A percentile compares a stretch with the other conserved stretches of the same genome.
These are phyloP conservation scores for Arxiozyma heterogenica DNA, from an alignment of 1,139 yeast genomes.

Conservation along the genomic window DNA sequence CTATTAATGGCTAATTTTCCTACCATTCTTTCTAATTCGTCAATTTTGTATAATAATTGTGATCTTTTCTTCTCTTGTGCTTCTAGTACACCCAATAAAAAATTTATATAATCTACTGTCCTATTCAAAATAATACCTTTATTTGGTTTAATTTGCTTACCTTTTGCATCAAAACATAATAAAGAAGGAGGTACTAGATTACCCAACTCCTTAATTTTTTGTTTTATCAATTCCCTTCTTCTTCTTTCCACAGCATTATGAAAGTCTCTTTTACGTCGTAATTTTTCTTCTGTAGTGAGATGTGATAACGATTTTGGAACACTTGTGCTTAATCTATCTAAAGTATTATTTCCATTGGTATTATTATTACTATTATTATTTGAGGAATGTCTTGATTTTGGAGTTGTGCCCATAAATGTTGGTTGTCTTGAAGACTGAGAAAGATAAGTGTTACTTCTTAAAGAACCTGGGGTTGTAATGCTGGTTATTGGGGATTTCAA, in stretches of 20 bases:
- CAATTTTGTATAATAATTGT: conserved; percentile 30
- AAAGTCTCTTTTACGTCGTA: conserved; percentile 61
- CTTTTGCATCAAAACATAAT: conserved; percentile 42
- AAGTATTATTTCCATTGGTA: conserved; percentile 1
- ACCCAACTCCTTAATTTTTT: conserved; percentile 65
- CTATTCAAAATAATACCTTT: conserved; percentile 59
- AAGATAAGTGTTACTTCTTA: conserved; percentile 23
- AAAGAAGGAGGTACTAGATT: conserved; percentile 62
- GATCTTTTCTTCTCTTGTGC: conserved; percentile 35
- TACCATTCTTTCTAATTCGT: conserved; percentile 28
- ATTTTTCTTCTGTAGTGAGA: conserved; percentile 58
- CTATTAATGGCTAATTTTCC: not conserved
- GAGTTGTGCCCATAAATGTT: conserved; percentile 13
- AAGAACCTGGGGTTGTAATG: conserved; percentile 21
- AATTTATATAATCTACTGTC: conserved; percentile 59
- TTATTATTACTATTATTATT: conserved; percentile 12
- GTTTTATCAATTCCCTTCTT: conserved; percentile 68
- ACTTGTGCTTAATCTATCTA: conserved; percentile 9
- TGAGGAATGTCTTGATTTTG: conserved; percentile 20
- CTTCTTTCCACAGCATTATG: conserved; percentile 79
- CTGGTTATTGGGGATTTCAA: conserved; percentile 3
- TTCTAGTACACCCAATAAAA: conserved; percentile 39
- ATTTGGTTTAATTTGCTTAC: conserved; percentile 63
- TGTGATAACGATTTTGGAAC: conserved; percentile 23
- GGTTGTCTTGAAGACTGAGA: conserved; percentile 25